Evolutionary conservation across 129 eudicot genomes (phyloP), one percentile per base, ranked within the genome.

Genomic region (Saussurea involucrata): DNA sequence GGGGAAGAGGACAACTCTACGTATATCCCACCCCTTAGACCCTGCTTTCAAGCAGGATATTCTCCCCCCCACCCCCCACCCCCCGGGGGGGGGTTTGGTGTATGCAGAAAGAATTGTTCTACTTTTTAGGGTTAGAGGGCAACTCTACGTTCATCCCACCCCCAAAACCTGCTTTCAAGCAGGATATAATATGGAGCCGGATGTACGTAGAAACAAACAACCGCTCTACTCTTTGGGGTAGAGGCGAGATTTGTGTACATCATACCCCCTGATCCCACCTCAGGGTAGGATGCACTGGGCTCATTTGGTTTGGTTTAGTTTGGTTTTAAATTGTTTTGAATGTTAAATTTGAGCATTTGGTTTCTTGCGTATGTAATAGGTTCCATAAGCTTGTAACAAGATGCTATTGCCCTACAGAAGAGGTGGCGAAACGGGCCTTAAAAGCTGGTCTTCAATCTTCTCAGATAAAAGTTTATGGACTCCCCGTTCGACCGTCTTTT

Each of bases 311-410:
- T 53, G 8, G 10, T 53, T 53, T 53, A 9, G 61, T 53, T 53
- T 53, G 8, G 10, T 64, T 69, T 10, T 68, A 13, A 1, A 21
- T 13, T 58, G 5, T 75, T 76, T 25, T 17, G 0, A 6, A 15
- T 40, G 60, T 55, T 72, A 55, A 73, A 9, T 24, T 40, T 73
- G 70, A 68, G 66, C 17, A 55, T 66, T 27, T 76, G 24, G 76
- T 75, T 63, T 27, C 58, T 60, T 68, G 40, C 64, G 71, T 33
- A 66, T 71, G 27, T 78, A 63, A 83, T 81, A 95, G 99, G 99
- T 91, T 95, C 85, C 99, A 95, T 86, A 95, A 95, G 89, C 97
- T 95, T 82, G 99, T 92, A 64, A 95, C 97, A 13, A 92, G 99
- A 83, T 95, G 99, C 84, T 95, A 95, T 80, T 92, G 99, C 83